Conservation (phyloP, 2,329 filamentous ascomycete species). For the Scytalidium sp. region DNA sequence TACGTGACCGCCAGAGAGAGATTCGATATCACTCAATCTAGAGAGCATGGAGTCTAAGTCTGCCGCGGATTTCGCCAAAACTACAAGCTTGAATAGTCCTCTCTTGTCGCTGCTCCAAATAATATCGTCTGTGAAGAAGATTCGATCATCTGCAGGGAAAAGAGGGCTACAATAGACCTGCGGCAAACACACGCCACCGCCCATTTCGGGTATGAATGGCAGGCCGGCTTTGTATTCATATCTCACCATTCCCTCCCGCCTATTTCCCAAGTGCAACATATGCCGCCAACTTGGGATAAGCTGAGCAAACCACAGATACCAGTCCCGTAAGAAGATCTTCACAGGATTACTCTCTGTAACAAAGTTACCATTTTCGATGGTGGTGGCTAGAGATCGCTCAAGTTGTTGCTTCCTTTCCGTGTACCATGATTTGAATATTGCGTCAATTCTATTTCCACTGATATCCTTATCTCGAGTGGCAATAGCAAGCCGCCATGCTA, state of each 20-base stretch:
- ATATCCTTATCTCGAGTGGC: conserved; percentile 16
- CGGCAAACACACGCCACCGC: conserved; percentile 29
- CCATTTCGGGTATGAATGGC: conserved; percentile 28
- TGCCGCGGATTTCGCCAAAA: conserved; percentile 16
- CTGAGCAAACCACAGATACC: conserved; percentile 30
- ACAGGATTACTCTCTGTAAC: conserved; percentile 27
- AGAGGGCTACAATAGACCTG: conserved; percentile 28
- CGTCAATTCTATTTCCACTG: conserved; percentile 14
- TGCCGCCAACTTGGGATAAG: conserved; percentile 28
- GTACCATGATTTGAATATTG: conserved; percentile 30
- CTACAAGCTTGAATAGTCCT: conserved; percentile 30
- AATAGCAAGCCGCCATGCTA: conserved; percentile 34
- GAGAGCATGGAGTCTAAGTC: not conserved
- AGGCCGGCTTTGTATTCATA: conserved; percentile 27
- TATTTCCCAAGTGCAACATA: conserved; percentile 25
- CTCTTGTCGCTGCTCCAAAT: conserved; percentile 25
- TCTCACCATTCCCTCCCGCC: conserved; percentile 27
- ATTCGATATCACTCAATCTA: not conserved
- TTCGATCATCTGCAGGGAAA: not conserved
- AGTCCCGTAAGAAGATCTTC: conserved; percentile 29
- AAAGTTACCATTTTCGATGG: conserved; percentile 31
- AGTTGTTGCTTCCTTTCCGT: conserved; percentile 35
- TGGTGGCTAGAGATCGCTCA: conserved; percentile 30
- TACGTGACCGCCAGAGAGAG: not conserved
- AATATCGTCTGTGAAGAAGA: conserved; percentile 30